Percentiles rank a stretch among this genome's conserved stretches.
Conservation (phyloP, 2,329 filamentous ascomycete species). For the Leptoxyphium fumago region DNA sequence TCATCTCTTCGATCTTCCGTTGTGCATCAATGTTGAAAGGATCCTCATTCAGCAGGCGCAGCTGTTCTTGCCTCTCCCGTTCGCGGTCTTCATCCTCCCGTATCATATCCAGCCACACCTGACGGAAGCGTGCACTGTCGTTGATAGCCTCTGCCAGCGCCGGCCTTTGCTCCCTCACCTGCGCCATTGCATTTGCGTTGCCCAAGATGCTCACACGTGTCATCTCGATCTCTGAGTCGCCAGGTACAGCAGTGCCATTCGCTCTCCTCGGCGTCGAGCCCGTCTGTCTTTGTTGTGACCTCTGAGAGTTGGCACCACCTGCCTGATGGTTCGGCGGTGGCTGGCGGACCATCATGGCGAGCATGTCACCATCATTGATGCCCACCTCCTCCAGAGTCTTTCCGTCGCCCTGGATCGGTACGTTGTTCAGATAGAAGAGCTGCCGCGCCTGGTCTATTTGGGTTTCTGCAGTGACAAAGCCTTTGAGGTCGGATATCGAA, state of each 20-base stretch:
- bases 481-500: slow-evolving; percentile 72
- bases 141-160: slow-evolving; percentile 64
- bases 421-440: slow-evolving; percentile 81
- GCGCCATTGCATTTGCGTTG: slow-evolving; percentile 55
- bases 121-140: slow-evolving; percentile 60
- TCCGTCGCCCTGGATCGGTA: slow-evolving; percentile 58
- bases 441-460: slow-evolving; percentile 57
- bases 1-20: slow-evolving; percentile 88
- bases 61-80: slow-evolving; percentile 64
- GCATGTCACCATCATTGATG: slow-evolving; percentile 80
- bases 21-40: slow-evolving; percentile 91
- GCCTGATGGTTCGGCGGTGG: slow-evolving; percentile 31
- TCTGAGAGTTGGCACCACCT: background rate
- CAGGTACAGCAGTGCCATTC: slow-evolving; percentile 1
- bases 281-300: slow-evolving; percentile 21
- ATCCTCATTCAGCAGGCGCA: slow-evolving; percentile 76
- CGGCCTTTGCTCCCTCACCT: slow-evolving; percentile 58
- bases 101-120: slow-evolving; percentile 53
- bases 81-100: slow-evolving; percentile 58
- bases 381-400: slow-evolving; percentile 71
- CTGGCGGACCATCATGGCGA: slow-evolving; percentile 60
- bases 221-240: slow-evolving; percentile 51
- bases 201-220: slow-evolving; percentile 71
- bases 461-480: slow-evolving; percentile 73
- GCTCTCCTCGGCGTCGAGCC: slow-evolving; percentile 8